Evolutionary conservation across 2,329 filamentous ascomycete genomes (phyloP), one percentile per base, ranked within the genome.

Genomic region (Simplicillium aogashimaense): DNA sequence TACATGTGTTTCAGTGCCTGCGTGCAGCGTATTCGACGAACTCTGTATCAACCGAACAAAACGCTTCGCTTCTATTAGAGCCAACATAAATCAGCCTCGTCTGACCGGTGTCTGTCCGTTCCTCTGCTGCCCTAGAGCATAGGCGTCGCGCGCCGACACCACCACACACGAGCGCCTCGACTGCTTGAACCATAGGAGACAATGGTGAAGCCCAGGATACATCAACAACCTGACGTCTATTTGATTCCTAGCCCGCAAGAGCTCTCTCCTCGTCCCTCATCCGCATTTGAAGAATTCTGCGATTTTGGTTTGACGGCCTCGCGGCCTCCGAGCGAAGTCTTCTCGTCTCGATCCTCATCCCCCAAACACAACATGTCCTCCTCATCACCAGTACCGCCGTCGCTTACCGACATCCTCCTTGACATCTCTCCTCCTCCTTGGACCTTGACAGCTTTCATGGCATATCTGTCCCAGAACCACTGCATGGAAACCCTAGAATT

Each of bases 401-500:
- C 86, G 25, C 69, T 98, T 37, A 75, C 81, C 43, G 90, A 97
- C 53, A 94, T 98, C 20, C 75, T 98, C 35, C 76, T 85, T 48
- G 92, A 95, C 63, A 78, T 76, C 35, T 86, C 92, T 29, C 80
- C 86, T 8, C 81, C 87, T 32, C 92, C 92, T 50, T 97, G 87
- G 74, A 95, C 89, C 0, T 70, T 95, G 8, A 81, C 79, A 44
- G 90, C 90, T 28, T 97, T 97, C 62, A 97, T 92, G 78, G 89
- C 89, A 41, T 97, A 94, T 55, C 74, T 97, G 4, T 95, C 90
- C 1, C 89, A 94, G 56, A 97, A 97, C 54, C 90, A 97, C 63
- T 98, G 92, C 57, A 69, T 97, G 48, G 92, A 98, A 62, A 95
- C 89, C 2, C 70, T 98, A 31, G 92, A 97, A 57, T 98, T 98